Percentiles rank a stretch among this genome's conserved stretches.
phyloP scores from a whole-genome alignment of 257 asterid genomes.

The Mentha longifolia region DNA sequence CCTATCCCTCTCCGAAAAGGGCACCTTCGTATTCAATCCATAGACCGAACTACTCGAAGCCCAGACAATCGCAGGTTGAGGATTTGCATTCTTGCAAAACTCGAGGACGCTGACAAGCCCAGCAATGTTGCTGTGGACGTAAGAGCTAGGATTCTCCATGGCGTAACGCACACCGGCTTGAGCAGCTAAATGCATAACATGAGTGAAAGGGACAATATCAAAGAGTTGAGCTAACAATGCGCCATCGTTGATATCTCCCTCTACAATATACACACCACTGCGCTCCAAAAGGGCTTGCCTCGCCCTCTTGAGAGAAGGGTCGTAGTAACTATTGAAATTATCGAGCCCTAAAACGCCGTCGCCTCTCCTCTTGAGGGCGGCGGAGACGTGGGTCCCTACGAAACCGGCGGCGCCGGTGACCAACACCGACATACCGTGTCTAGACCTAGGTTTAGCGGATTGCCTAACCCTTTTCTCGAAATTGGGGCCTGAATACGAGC shows the following conservation, averaged over 20 bases:
- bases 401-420: slow-evolving; percentile 74
- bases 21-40: slow-evolving; percentile 61
- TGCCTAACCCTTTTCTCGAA: slow-evolving; percentile 51
- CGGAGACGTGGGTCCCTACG: slow-evolving; percentile 67
- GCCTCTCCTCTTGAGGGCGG: slow-evolving; percentile 58
- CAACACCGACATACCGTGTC: slow-evolving; percentile 53
- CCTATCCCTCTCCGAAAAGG: slow-evolving; percentile 59
- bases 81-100: slow-evolving; percentile 58
- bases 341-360: slow-evolving; percentile 67
- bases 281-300: slow-evolving; percentile 55
- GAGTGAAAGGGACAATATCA: slow-evolving; percentile 53
- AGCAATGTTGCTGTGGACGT: slow-evolving; percentile 67
- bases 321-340: slow-evolving; percentile 62
- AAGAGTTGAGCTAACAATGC: slow-evolving; percentile 48
- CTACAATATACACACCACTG: slow-evolving; percentile 57
- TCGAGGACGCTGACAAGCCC: slow-evolving; percentile 65
- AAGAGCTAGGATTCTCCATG: slow-evolving; percentile 68
- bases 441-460: slow-evolving; percentile 55
- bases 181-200: slow-evolving; percentile 72
- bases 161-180: slow-evolving; percentile 73
- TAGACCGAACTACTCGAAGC: slow-evolving; percentile 68
- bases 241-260: slow-evolving; percentile 59
- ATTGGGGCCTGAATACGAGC: slow-evolving; percentile 40
- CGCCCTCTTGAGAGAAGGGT: slow-evolving; percentile 58
- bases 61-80: slow-evolving; percentile 73